Evolutionary conservation across 1,284 basidiomycete genomes (phyloP), one percentile per base, ranked within the genome.

Genomic region (Cutaneotrichosporon dermatis): DNA sequence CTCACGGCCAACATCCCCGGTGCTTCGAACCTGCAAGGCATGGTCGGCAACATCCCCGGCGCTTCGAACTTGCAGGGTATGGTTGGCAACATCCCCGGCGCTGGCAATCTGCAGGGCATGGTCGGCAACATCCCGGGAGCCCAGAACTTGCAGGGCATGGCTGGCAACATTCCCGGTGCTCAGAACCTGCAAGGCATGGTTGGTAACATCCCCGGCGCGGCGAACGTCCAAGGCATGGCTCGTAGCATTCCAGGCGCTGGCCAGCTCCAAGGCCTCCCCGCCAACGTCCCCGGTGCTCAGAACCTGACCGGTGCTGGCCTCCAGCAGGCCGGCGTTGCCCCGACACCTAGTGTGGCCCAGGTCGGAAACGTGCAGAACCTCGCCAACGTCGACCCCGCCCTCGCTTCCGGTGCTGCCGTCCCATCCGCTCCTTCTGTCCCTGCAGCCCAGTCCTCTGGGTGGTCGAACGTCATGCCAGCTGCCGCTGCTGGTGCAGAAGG

Each of bases 41-140:
- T 51, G 55, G 42, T 35, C 15, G 51, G 51, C 13, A 44, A 53
- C 51, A 43, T 53, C 34, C 50, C 50, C 37, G 53, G 35, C 35
- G 42, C 52, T 4, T 25, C 16, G 25, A 35, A 41, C 12, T 6
- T 35, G 10, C 51, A 42, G 15, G 42, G 42, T 12, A 51, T 51
- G 55, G 42, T 35, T 36, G 51, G 51, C 13, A 44, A 53, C 51
- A 43, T 53, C 34, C 50, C 50, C 37, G 53, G 35, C 35, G 42
- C 52, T 4, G 41, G 9, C 7, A 35, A 41, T 7, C 4, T 35
- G 10, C 51, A 42, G 39, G 48, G 48, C 48, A 36, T 37, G 34
- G 35, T n/a, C 6, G 48, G 33, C 34, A 37, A 37, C 34, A 36
- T 35, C 12, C 48, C 48, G 11, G 34, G 33, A 11, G 34, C 48